Evolutionary conservation across 140 eudicot genomes (phyloP).

Genomic region (Erigeron philadelphicus): DNA sequence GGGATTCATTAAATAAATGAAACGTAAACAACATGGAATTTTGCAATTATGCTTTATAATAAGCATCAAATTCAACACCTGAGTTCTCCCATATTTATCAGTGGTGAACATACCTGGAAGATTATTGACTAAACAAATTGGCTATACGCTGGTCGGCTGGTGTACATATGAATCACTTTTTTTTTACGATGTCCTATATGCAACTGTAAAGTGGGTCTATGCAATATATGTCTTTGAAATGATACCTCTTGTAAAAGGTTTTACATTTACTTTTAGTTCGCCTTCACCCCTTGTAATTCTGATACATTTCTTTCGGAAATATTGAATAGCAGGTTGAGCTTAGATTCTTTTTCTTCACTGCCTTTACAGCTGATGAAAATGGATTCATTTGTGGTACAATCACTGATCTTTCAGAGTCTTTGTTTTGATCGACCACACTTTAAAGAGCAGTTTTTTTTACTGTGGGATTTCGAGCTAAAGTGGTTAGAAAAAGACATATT

Average conservation of each 20-base stretch:
- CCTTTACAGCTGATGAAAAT: slow-evolving; percentile 9
- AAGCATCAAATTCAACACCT: background rate
- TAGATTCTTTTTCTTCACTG: slow-evolving; percentile 15
- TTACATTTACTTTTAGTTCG: background rate
- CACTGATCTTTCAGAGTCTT: background rate
- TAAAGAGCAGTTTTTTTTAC: background rate
- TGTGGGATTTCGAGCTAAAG: slow-evolving; percentile 13
- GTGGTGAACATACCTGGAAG: slow-evolving; percentile 1
- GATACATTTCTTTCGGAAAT: background rate
- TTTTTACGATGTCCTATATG: too few relatives aligned
- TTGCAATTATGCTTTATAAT: background rate
- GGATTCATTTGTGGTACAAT: background rate
- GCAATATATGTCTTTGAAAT: slow-evolving; percentile 2
- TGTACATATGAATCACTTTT: background rate
- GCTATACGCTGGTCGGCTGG: background rate
- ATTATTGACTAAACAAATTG: background rate
- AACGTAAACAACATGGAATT: background rate
- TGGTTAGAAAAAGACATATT: background rate
- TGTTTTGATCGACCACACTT: slow-evolving; percentile 7
- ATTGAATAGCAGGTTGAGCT: slow-evolving; percentile 4
- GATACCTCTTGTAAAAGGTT: background rate
- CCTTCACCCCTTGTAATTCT: slow-evolving; percentile 1
- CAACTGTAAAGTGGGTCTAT: too few relatives aligned
- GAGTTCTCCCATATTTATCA: background rate
- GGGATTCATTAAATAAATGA: background rate